Evolutionary conservation across 192 early-diverging fungal genomes (phyloP), one percentile per base, ranked within the genome.

Genomic region (Backusella circina): DNA sequence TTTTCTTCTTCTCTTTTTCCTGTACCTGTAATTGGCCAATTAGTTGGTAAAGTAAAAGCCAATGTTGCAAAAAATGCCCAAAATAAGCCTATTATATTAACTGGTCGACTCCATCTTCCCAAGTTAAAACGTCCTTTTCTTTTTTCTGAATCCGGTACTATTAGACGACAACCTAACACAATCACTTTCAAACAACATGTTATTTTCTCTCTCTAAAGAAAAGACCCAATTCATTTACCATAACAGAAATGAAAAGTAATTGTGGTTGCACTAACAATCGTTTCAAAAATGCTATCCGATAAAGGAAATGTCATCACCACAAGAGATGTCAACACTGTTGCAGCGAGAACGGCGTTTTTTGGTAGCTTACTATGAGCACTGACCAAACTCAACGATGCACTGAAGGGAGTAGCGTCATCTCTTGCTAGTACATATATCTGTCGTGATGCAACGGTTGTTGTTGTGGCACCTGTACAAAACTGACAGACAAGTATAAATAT

Each of bases 351-450:
- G 12, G 78, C 69, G 23, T 71, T 79, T 21, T 16, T 57, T 13
- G 78, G 78, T 23, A 75, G 38, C 13, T 50, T 64, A 9, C 18
- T 47, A 31, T 54, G 31, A 16, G 39, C 9, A 47, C 74, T 74
- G 16, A 79, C 2, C 35, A 38, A 38, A 4, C 31, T 35, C 12
- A 79, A 38, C 15, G 31, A 32, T 2, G 50, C 8, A 10, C 68
- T 70, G 38, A 75, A 37, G 6, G 78, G 78, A 7, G 65, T 51
- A 16, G 81, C 85, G 28, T 75, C 75, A 73, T 87, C 87, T 44
- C 87, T 81, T 36, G 87, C 82, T 67, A 88, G 79, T 30, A 86
- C 84, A 67, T 82, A 88, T 30, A 85, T 70, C 75, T 84, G 80
- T 39, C 87, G 71, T 21, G 86, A 87, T 31, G 80, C 82, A 35